Evolutionary conservation across 805 yeast species (phyloP).

Genomic region (Candida endomychidarum): DNA sequence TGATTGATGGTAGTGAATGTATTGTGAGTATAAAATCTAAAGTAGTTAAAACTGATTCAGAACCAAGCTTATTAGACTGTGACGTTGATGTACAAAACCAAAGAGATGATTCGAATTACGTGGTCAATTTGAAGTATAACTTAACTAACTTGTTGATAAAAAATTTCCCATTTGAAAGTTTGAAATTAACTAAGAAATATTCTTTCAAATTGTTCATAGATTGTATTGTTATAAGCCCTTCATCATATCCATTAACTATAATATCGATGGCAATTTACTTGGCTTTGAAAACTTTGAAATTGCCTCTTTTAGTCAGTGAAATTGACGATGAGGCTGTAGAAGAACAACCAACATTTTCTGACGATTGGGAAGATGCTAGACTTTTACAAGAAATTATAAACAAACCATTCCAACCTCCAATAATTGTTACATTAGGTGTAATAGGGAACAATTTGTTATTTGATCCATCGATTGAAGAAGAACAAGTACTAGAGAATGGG

Average conservation of each 20-base stretch:
- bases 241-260: constrained; percentile 78
- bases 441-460: constrained; percentile 67
- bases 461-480: constrained; percentile 90
- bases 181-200: constrained; percentile 70
- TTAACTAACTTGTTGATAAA: constrained; percentile 53
- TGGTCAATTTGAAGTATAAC: constrained; percentile 60
- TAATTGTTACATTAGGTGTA: constrained; percentile 73
- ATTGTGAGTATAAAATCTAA: constrained; percentile 87
- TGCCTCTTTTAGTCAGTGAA: constrained; percentile 71
- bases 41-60: constrained; percentile 51
- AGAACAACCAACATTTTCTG: constrained; percentile 88
- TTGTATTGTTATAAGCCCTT: constrained; percentile 71
- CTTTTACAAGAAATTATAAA: constrained; percentile 35
- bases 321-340: constrained; percentile 72
- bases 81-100: constrained; percentile 81
- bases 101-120: constrained; percentile 75
- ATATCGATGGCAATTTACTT: constrained; percentile 77
- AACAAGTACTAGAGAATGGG: constrained; percentile 84
- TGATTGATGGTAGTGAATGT: constrained; percentile 91
- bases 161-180: constrained; percentile 51
- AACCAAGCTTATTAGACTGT: constrained; percentile 59
- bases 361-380: constrained; percentile 71
- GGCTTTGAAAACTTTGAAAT: constrained; percentile 73
- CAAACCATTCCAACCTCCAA: constrained; percentile 59
- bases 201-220: constrained; percentile 78